phyloP scores from a whole-genome alignment of 441 rosid genomes.

The Breynia disticha region DNA sequence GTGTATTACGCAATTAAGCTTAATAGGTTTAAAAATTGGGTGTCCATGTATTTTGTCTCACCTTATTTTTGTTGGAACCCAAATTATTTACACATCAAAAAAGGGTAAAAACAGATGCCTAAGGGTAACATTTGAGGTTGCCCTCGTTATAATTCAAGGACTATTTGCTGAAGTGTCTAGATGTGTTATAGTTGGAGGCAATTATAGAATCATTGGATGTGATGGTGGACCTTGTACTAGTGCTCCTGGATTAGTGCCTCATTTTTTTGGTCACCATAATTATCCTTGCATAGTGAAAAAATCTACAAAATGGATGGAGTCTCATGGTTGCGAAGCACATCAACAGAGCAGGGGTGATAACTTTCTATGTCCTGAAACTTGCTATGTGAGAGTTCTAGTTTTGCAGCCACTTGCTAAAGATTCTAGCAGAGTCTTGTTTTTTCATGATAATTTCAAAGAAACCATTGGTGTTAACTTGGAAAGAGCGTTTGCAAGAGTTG shows the following conservation, averaged over 20 bases:
- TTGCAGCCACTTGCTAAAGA: constrained; percentile 88
- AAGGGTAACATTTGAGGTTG: constrained; percentile 88
- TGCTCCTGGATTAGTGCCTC: constrained; percentile 90
- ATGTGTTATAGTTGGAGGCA: constrained; percentile 78
- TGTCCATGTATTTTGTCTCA: too few species aligned
- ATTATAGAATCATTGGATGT: constrained; percentile 76
- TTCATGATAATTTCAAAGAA: constrained; percentile 95
- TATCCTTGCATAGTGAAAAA: constrained; percentile 78
- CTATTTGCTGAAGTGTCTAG: constrained; percentile 83
- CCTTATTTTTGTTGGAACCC: too few species aligned
- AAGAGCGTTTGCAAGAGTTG: constrained; percentile 84
- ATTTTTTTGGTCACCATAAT: constrained; percentile 73
- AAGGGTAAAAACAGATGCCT: constrained; percentile 86
- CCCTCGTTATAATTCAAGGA: constrained; percentile 79
- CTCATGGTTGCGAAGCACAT: constrained; percentile 69
- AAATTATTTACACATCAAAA: too few species aligned
- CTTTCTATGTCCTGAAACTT: constrained; percentile 92
- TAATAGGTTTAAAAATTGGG: too few species aligned
- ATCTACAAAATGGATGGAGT: constrained; percentile 81
- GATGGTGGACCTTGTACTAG: constrained; percentile 89
- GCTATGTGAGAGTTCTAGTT: constrained; percentile 77
- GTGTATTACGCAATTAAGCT: too few species aligned
- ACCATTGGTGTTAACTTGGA: constrained; percentile 95
- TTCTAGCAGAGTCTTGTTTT: constrained; percentile 89
- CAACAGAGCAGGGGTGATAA: constrained; percentile 67